Base-by-base conservation (phyloP, 164 flowering plant genomes). In the Vitis rupestris region DNA sequence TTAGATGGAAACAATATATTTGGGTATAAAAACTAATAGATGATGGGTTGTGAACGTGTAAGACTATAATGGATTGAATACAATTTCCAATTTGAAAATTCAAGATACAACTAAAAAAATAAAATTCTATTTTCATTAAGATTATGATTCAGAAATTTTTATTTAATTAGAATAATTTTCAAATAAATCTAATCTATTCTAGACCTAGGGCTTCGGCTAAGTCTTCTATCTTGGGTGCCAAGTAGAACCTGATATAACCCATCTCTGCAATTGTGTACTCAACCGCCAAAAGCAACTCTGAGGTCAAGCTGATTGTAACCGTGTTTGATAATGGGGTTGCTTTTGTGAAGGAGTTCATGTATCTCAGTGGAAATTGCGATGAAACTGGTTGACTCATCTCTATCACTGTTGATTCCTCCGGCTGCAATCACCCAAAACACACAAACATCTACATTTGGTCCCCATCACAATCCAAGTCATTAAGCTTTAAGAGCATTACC, bases 181-280 rank as follows among this genome's bases (percentile, higher is more conserved):
- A 23, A 23, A 23, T 23, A 23, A 23, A 23, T 23, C 27, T 23
- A 23, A 23, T 23, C 27, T 23, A 23, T 1, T 23, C 27, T 19
- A 73, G 50, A 52, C 78, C 77, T 67, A 19, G 51, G 88, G 87
- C 77, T 85, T 85, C 0, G 83, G 70, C 44, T 87, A 91, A 15
- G 83, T 90, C 97, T 72, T 91, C 97, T 29, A 90, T 90, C 81
- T 91, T 91, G 23, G 97, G 97, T 62, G 97, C 94, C 81, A 90
- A 73, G 77, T 90, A 92, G 77, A 79, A 92, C 69, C 93, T 79
- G 49, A 91, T 69, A 61, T 90, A 83, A 29, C 94, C 97, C 94
- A 90, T 91, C 72, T 91, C 94, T 9, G 91, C 94, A 76, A 91
- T 85, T 82, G 90, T 90, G 83, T 91, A 91, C 75, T 91, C 97